Evolutionary conservation across 2,329 filamentous ascomycete species (phyloP).

Genomic region (Pseudovirgaria hyperparasitica): DNA sequence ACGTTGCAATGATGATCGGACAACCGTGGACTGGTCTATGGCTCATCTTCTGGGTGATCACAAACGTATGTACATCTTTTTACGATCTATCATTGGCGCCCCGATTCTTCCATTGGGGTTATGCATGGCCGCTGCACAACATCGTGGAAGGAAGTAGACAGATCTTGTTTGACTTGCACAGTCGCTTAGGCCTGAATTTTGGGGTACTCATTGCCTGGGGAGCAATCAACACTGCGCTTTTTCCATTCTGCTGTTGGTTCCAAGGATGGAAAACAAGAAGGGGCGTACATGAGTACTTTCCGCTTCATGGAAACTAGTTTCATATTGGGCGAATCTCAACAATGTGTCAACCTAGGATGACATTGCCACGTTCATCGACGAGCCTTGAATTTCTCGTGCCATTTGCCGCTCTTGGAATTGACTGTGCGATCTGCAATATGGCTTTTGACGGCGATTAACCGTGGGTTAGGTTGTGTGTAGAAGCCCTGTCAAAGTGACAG

Average conservation of each 20-base stretch:
- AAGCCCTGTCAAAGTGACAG: no score
- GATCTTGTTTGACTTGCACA: conserved; percentile 49
- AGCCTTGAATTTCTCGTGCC: no score
- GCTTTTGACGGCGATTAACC: no score
- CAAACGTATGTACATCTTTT: conserved; percentile 49
- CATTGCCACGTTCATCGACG: no score
- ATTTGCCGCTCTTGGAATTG: no score
- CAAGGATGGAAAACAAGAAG: conserved; percentile 23
- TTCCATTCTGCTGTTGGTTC: conserved; percentile 36
- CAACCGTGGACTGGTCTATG: conserved; percentile 50
- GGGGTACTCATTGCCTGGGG: conserved; percentile 47
- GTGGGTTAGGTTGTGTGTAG: no score
- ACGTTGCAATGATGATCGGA: conserved; percentile 49
- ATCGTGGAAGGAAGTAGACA: conserved; percentile 47
- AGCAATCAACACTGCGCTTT: conserved; percentile 39
- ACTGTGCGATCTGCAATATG: no score
- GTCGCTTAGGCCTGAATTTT: conserved; percentile 46
- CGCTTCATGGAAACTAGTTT: no score
- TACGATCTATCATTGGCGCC: conserved; percentile 47
- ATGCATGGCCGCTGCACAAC: conserved; percentile 51
- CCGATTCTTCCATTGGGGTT: conserved; percentile 48
- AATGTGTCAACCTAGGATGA: no score
- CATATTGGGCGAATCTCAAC: no score
- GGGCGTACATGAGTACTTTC: conserved; percentile 19
- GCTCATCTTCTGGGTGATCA: conserved; percentile 56